Evolutionary conservation across 495 filamentous ascomycete species (phyloP), one percentile per base, ranked within the genome.

Genomic region (Podospora australis): DNA sequence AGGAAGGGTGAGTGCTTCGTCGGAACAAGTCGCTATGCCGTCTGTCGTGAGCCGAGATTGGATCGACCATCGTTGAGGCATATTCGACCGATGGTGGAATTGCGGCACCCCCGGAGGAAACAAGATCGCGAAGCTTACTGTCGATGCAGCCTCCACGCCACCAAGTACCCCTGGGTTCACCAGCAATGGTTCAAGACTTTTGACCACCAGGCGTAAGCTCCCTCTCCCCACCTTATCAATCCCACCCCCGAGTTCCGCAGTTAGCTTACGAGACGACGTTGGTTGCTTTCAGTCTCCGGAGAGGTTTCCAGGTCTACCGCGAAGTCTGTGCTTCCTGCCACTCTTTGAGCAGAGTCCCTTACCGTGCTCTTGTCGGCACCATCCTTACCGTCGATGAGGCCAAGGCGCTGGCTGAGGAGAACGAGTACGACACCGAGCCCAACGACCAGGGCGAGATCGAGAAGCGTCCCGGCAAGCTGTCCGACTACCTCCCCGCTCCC

Each of bases 281-380:
- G 39, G 1, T 32, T 6, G 39, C 29, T 11, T 45, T 24, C 56
- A 96, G 91, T 59, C 90, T 99, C 58, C 92, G 94, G 63, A 90
- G 94, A 73, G 94, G 94, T 71, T 97, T 99, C 83, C 94, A 96
- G 75, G 94, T 99, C 64, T 99, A 99, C 80, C 89, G 84, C 60
- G 94, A 99, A 72, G 94, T 99, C 58, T 99, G 94, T 79, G 80
- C 91, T 42, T 84, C 87, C 49, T 99, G 94, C 78, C 94, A 99
- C 78, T 97, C 94, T 44, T 83, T 99, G 43, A 82, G 78, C 65
- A 86, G 94, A 71, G 81, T 99, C 39, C 90, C 94, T 42, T 99
- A 91, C 81, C 88, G 94, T 64, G 58, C 84, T 16, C 82, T 97
- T 49, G 94, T 99, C 65, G 94, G 90, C 70, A 81, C 80, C 44